Evolutionary conservation across 805 yeast genomes (phyloP), one percentile per base, ranked within the genome.

Genomic region (Candida ortonii): DNA sequence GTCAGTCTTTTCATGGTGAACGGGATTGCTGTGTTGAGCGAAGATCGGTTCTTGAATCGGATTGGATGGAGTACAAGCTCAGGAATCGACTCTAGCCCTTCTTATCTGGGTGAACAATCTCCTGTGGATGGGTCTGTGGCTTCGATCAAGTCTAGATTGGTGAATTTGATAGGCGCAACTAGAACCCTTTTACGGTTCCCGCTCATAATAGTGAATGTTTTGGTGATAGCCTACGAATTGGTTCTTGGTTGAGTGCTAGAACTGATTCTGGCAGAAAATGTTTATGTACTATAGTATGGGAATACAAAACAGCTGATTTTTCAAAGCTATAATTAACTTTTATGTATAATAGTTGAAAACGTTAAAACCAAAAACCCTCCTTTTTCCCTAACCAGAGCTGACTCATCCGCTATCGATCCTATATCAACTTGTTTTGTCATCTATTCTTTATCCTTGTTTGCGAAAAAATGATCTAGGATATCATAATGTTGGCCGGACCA

Each of bases 181-280:
- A 59, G 83, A 46, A 76, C 82, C 5, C 61, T 76, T 33, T 58
- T 76, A 51, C 58, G 82, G 33, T 64, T 77, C 26, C 83, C 83
- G 1, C 64, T 76, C 49, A 76, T 76, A 22, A 59, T 65, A 15
- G 58, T 73, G 15, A 76, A 76, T 46, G 56, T 71, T 7, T 40
- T 73, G 16, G 71, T 76, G 24, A 73, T 76, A 28, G 34, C 72
- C 14, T 76, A 77, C 52, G 77, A 73, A 49, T 53, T 75, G 44
- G 57, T 75, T 6, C 56, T 73, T 46, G 81, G 80, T 36, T 75
- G 43, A 44, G 7, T 14, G 7, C 18, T 15, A 29, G n/a, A n/a
- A n/a, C n/a, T n/a, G n/a, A n/a, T n/a, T n/a, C n/a, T n/a, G n/a
- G n/a, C n/a, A n/a, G n/a, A n/a, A n/a, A n/a, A n/a, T n/a, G n/a